Evolutionary conservation across 202 grass and related monocot genomes (phyloP), one percentile per base, ranked within the genome.

Genomic region (Setaria italica): DNA sequence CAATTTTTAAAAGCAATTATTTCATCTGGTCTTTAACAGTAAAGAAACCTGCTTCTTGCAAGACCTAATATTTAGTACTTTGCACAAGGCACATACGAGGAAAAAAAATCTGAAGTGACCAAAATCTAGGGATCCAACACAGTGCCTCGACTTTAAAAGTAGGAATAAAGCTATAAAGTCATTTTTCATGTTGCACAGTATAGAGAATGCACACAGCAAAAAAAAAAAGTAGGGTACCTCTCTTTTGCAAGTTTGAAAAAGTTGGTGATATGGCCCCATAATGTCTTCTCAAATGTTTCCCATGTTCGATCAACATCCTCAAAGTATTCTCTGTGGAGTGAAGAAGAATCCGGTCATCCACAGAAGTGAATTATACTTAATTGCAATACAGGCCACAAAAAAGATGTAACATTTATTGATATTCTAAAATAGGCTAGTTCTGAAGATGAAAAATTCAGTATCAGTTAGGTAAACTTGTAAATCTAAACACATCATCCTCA

Each of bases 261-360:
- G 72, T 99, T 99, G 49, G 81, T 65, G 76, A 97, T 79, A 56
- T 99, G 92, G 67, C 59, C 83, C 94, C 97, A 97, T 86, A 99
- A 91, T 69, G 88, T 84, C 85, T 91, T 99, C 83, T 99, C 97
- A 93, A 97, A 99, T 84, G 92, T 99, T 81, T 99, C 97, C 97
- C 97, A 99, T 46, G 94, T 93, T 75, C 79, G 60, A 89, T 97
- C 92, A 32, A 99, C 97, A 91, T 99, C 94, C 91, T 99, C 97
- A 82, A 99, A 99, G 80, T 99, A 99, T 87, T 99, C 94, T 93
- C 97, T 99, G 88, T 62, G 77, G 70, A 79, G 4, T 91, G 72
- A 49, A 78, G 66, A 90, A 89, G 69, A 80, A 92, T 47, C 43
- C 43, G 9, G 7, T 46, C 43, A 46, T 46, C 30, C 62, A 81